phyloP scores from a whole-genome alignment of 371 early-diverging fungal genomes.

The Phascolomyces articulosus region DNA sequence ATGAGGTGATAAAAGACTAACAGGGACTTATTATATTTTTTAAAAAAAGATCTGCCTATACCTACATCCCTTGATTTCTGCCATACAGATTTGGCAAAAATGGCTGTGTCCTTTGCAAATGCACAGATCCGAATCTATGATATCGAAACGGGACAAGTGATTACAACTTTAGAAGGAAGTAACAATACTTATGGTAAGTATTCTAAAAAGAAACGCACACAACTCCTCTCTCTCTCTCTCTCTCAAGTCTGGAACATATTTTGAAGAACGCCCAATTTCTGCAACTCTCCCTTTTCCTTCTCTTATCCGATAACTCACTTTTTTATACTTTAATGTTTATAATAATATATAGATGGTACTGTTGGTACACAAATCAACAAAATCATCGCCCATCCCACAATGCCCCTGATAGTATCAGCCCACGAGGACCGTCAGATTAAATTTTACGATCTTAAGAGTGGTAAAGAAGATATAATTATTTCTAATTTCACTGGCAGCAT shows the following conservation, averaged over 20 bases:
- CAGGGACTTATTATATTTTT: background rate
- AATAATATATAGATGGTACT: constrained; percentile 71
- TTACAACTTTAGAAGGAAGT: constrained; percentile 56
- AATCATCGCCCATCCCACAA: constrained; percentile 75
- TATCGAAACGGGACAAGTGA: constrained; percentile 73
- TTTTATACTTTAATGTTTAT: too few species aligned
- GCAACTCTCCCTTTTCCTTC: background rate
- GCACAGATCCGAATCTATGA: constrained; percentile 72
- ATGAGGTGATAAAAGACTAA: background rate
- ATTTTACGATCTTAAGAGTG: constrained; percentile 70
- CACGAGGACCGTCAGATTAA: constrained; percentile 83
- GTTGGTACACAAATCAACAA: constrained; percentile 77
- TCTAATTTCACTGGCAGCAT: background rate
- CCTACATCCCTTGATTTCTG: constrained; percentile 80
- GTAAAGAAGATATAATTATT: too few species aligned
- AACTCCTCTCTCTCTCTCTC: background rate
- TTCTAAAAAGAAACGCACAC: background rate
- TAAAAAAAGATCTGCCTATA: constrained; percentile 19
- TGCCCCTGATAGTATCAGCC: constrained; percentile 73
- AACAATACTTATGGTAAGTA: constrained; percentile 64
- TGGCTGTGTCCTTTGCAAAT: constrained; percentile 73
- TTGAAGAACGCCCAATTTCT: background rate
- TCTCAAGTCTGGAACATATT: background rate
- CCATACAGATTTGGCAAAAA: constrained; percentile 56
- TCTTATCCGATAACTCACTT: background rate